Percentiles rank a stretch among this genome's conserved stretches.
Conservation (phyloP, 805 yeast species). For the Barnettozyma californica region DNA sequence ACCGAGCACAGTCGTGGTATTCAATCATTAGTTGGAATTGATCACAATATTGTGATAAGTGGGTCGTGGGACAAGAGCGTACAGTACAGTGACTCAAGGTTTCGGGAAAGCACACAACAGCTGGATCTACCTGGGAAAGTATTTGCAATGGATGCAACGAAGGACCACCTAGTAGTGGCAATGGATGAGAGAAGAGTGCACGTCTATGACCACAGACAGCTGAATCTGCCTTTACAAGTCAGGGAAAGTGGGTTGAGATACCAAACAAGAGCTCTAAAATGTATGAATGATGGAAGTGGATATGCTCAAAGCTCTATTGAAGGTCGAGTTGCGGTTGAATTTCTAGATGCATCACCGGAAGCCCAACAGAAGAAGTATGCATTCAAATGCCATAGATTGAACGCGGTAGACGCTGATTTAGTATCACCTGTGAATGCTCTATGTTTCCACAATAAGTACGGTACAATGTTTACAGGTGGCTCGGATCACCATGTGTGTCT, state of each 20-base stretch:
- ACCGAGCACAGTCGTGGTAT: conserved; percentile 38
- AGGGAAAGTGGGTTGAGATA: conserved; percentile 63
- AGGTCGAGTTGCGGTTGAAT: conserved; percentile 76
- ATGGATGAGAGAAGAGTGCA: conserved; percentile 48
- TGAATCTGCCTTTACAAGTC: conserved; percentile 39
- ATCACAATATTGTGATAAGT: conserved; percentile 35
- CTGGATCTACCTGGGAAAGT: conserved; percentile 42
- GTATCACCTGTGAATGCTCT: conserved; percentile 78
- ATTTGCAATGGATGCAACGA: conserved; percentile 54
- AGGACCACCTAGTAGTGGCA: conserved; percentile 44
- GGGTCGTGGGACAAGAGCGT: conserved; percentile 62
- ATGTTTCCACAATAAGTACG: conserved; percentile 68
- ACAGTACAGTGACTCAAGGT: conserved; percentile 40
- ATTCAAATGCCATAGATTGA: conserved; percentile 71
- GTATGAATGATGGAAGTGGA: conserved; percentile 52
- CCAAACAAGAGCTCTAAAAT: conserved; percentile 53
- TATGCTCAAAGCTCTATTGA: conserved; percentile 72
- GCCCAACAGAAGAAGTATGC: conserved; percentile 52
- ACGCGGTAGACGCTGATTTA: conserved; percentile 43
- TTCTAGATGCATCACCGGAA: conserved; percentile 44
- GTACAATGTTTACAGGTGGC: conserved; percentile 85
- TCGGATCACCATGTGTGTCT: conserved; percentile 82
- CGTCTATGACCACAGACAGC: conserved; percentile 50
- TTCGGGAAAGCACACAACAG: conserved; percentile 12
- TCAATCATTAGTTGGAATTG: conserved; percentile 26